Percentiles rank a stretch among this genome's conserved stretches.
Evolutionary conservation across 768 basidiomycete genomes (phyloP).

Genomic region (Boletus vermiculosoides): DNA sequence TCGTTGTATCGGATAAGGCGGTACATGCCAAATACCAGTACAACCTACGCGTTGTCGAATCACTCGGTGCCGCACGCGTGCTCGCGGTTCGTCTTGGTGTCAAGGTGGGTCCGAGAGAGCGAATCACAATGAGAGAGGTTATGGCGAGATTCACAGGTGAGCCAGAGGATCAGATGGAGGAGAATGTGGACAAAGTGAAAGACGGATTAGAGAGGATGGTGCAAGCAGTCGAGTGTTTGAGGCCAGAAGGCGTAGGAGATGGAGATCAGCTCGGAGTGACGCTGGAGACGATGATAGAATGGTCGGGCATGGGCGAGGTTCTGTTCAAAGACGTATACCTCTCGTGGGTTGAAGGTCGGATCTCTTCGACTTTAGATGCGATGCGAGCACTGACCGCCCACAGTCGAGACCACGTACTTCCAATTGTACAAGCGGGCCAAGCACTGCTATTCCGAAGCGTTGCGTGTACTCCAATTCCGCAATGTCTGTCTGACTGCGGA

Average conservation of each 20-base stretch:
- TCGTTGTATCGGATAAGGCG: conserved; percentile 79
- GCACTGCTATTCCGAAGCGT: conserved; percentile 79
- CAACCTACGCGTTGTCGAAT: conserved; percentile 92
- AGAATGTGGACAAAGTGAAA: conserved; percentile 44
- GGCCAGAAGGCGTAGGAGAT: conserved; percentile 37
- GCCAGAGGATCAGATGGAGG: conserved; percentile 36
- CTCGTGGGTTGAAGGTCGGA: conserved; percentile 72
- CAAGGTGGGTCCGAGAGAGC: conserved; percentile 36
- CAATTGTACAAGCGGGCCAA: conserved; percentile 79
- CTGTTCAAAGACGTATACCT: conserved; percentile 68
- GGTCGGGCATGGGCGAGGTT: conserved; percentile 54
- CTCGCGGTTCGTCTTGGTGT: conserved; percentile 61
- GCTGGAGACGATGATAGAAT: conserved; percentile 69
- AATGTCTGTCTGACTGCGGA: conserved; percentile 54
- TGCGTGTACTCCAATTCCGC: conserved; percentile 78
- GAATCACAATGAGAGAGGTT: conserved; percentile 66
- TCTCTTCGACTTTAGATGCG: not conserved
- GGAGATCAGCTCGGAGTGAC: conserved; percentile 60
- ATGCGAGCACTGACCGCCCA: not conserved
- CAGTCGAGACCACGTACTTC: conserved; percentile 75
- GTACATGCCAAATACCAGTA: conserved; percentile 74
- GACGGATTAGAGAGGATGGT: conserved; percentile 47
- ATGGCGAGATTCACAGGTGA: conserved; percentile 56
- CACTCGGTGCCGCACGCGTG: conserved; percentile 73
- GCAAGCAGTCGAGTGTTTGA: conserved; percentile 51